Evolutionary conservation across 2,329 filamentous ascomycete species (phyloP), one percentile per base, ranked within the genome.

Genomic region (Diplodia seriata): DNA sequence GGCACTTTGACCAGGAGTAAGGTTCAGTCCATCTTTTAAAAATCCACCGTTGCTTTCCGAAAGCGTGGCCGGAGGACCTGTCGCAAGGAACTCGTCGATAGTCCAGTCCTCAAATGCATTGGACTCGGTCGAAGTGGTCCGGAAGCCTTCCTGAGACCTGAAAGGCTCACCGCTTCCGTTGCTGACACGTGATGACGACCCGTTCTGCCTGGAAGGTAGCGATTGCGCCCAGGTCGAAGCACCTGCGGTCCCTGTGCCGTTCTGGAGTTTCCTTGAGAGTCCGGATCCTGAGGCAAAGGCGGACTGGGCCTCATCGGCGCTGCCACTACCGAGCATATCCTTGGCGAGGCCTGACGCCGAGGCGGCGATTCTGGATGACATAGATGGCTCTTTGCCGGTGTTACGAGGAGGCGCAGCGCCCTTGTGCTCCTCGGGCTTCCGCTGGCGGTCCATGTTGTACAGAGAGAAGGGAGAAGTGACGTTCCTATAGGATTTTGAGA

Each of bases 311-410:
- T 72, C 70, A 9, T 69, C 66, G 4, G 69, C 67, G 33, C 67
- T 66, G n/a, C 65, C 62, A 29, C 53, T 54, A 20, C 69, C 69
- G 18, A 70, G 47, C 4, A 67, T 20, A 43, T 70, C 65, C 31
- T 55, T 69, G n/a, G 70, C 70, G 26, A 73, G 66, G 18, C 65
- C 67, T 9, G 70, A 68, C 33, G 71, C 69, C 14, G 70, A 72
- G 12, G 68, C 56, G 26, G 67, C 62, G 31, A 73, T 70, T 57
- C 68, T 68, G 47, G 71, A 71, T 31, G 70, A 56, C 20, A 73
- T 55, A 1, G 69, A 68, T 14, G 64, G 49, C 50, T 67, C 59
- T 61, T 68, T 68, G 33, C 67, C 67, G 47, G 69, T 69, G 20
- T 69, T 43, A 40, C 53, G 29, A 49, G 63, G 50, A 33, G 66